These are phyloP conservation scores for Grigorovia transvaalensis DNA, from an alignment of 805 yeast genomes.

Conservation along the genomic window DNA sequence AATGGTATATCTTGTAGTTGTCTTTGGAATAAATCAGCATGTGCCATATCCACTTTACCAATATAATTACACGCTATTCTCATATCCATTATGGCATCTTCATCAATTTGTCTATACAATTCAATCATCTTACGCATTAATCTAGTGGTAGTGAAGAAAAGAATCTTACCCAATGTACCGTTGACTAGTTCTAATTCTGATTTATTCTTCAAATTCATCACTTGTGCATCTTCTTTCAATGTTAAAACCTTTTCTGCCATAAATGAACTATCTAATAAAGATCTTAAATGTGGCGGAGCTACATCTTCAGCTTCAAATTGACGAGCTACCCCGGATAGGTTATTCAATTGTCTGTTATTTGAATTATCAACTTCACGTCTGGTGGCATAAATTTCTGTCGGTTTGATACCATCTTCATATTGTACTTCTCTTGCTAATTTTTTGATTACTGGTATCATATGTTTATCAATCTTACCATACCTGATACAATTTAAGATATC, in stretches of 20 bases:
- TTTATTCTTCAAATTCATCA: conserved; percentile 80
- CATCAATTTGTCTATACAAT: conserved; percentile 17
- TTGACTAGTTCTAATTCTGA: conserved; percentile 66
- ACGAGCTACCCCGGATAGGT: conserved; percentile 38
- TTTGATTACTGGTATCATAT: conserved; percentile 39
- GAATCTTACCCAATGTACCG: conserved; percentile 78
- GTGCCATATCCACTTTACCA: conserved; percentile 17
- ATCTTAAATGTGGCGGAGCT: conserved; percentile 23
- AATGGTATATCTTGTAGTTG: conserved; percentile 18
- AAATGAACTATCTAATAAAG: conserved; percentile 41
- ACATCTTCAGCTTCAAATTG: conserved; percentile 39
- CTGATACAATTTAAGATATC: conserved; percentile 74
- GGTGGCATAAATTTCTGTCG: conserved; percentile 85
- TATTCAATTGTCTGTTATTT: conserved; percentile 42
- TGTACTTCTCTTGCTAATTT: conserved; percentile 45
- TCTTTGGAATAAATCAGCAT: conserved; percentile 13
- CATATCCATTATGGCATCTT: conserved; percentile 24
- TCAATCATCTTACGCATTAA: conserved; percentile 18
- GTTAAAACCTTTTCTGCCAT: conserved; percentile 60
- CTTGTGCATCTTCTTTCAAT: conserved; percentile 82
- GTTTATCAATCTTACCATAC: conserved; percentile 49
- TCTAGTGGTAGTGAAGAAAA: conserved; percentile 28
- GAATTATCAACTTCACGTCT: conserved; percentile 76
- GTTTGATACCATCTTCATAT: conserved; percentile 67
- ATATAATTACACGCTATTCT: conserved; percentile 27